Evolutionary conservation across 179 eudicot species (phyloP).

Genomic region (Actinidia chinensis): DNA sequence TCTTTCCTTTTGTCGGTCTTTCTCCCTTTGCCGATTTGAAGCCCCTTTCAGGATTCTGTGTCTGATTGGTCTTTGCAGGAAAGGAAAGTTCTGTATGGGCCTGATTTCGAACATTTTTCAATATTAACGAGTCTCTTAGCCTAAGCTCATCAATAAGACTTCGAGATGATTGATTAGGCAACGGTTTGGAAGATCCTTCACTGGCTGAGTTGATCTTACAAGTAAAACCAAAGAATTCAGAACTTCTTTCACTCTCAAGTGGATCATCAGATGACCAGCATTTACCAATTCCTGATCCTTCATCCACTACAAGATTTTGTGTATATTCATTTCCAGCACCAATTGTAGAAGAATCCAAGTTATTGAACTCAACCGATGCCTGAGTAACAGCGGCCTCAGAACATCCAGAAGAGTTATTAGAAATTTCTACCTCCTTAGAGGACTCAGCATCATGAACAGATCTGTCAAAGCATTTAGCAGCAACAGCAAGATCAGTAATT

Average conservation of each 20-base stretch:
- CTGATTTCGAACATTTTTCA: slow-evolving; percentile 29
- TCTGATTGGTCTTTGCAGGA: slow-evolving; percentile 16
- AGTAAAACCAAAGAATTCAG: slow-evolving; percentile 27
- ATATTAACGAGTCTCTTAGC: slow-evolving; percentile 28
- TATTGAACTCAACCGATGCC: slow-evolving; percentile 47
- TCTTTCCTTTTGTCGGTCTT: slow-evolving; percentile 34
- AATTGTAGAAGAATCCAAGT: slow-evolving; percentile 37
- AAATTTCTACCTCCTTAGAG: slow-evolving; percentile 41
- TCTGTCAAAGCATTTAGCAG: slow-evolving; percentile 26
- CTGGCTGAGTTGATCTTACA: slow-evolving; percentile 28
- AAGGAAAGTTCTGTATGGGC: slow-evolving; percentile 23
- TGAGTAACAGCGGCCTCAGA: slow-evolving; percentile 54
- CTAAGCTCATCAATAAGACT: slow-evolving; percentile 39
- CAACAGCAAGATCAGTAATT: slow-evolving; percentile 24
- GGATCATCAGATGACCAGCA: slow-evolving; percentile 55
- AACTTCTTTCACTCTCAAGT: slow-evolving; percentile 44
- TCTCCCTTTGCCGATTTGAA: slow-evolving; percentile 33
- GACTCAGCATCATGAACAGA: slow-evolving; percentile 31
- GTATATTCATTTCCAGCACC: slow-evolving; percentile 31
- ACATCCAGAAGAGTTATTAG: slow-evolving; percentile 55
- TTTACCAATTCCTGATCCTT: slow-evolving; percentile 49
- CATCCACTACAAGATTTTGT: slow-evolving; percentile 40
- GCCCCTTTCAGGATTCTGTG: slow-evolving; percentile 24
- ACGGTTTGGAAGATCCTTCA: slow-evolving; percentile 30
- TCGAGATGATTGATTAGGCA: slow-evolving; percentile 28